A percentile compares a stretch with the other conserved stretches of the same genome.
Conservation (phyloP, 225 moss, liverwort and hornwort species). For the Climacium dendroides region DNA sequence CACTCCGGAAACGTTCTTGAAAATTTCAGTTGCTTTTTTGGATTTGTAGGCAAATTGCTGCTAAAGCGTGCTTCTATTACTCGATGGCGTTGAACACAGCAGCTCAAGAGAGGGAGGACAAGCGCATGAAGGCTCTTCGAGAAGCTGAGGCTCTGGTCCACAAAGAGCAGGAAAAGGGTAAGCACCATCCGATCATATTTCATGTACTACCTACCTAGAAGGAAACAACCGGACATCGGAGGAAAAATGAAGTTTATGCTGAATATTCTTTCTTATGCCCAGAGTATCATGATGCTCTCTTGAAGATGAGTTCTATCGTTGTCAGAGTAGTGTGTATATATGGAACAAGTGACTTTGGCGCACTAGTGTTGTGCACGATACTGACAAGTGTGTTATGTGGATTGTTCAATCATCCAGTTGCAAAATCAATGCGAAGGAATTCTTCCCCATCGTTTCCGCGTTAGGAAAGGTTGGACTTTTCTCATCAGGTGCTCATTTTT, state of each 20-base stretch:
- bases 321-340: background rate
- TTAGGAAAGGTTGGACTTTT: background rate
- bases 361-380: background rate
- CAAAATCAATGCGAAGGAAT: background rate
- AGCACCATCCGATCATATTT: background rate
- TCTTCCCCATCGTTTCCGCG: background rate
- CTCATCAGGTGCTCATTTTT: background rate
- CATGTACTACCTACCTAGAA: background rate
- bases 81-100: constrained; percentile 13
- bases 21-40: background rate
- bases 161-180: constrained; percentile 30
- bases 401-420: background rate
- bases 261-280: background rate
- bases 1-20: background rate
- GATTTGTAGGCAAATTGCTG: constrained; percentile 11
- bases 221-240: background rate
- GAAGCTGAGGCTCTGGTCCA: constrained; percentile 27
- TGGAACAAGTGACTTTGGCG: background rate
- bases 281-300: background rate
- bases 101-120: constrained; percentile 26
- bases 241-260: background rate
- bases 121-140: constrained; percentile 15
- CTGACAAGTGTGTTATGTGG: background rate
- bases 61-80: constrained; percentile 26
- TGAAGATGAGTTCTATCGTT: background rate